Conservation (phyloP, 2,329 filamentous ascomycete genomes). For the Penicillium paneum region DNA sequence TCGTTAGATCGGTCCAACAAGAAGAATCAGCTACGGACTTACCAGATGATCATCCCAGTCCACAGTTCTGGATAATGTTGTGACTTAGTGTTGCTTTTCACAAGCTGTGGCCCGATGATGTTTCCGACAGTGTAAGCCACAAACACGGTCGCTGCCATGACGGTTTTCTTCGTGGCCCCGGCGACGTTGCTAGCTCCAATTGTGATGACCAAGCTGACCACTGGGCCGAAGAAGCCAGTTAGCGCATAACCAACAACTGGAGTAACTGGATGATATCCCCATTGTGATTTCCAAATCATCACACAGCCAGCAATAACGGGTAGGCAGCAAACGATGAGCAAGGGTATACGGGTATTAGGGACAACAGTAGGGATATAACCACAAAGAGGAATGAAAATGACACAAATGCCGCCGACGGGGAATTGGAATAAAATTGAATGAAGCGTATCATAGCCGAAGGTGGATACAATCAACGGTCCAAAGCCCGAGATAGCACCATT, state of each 20-base stretch:
- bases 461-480: slow-evolving; percentile 68
- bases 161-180: slow-evolving; percentile 73
- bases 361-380: slow-evolving; percentile 62
- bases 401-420: slow-evolving; percentile 66
- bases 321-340: slow-evolving; percentile 65
- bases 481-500: slow-evolving; percentile 70
- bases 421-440: slow-evolving; percentile 72
- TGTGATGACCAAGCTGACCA: slow-evolving; percentile 61
- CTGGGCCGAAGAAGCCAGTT: slow-evolving; percentile 69
- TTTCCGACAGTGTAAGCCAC: slow-evolving; percentile 74
- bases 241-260: slow-evolving; percentile 70
- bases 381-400: slow-evolving; percentile 63
- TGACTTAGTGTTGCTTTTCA: slow-evolving; percentile 62
- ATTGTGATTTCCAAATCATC: slow-evolving; percentile 67
- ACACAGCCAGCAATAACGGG: slow-evolving; percentile 72
- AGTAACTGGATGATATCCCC: slow-evolving; percentile 62
- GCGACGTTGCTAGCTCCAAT: slow-evolving; percentile 67
- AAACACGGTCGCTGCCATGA: slow-evolving; percentile 71
- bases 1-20: slow-evolving; percentile 1
- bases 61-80: slow-evolving; percentile 70
- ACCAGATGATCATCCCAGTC: slow-evolving; percentile 64
- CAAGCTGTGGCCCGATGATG: slow-evolving; percentile 70
- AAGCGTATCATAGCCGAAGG: slow-evolving; percentile 63
- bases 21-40: slow-evolving; percentile 14
- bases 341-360: slow-evolving; percentile 61